Conservation (phyloP, 2,329 filamentous ascomycete species). For the Ascochyta fabae region DNA sequence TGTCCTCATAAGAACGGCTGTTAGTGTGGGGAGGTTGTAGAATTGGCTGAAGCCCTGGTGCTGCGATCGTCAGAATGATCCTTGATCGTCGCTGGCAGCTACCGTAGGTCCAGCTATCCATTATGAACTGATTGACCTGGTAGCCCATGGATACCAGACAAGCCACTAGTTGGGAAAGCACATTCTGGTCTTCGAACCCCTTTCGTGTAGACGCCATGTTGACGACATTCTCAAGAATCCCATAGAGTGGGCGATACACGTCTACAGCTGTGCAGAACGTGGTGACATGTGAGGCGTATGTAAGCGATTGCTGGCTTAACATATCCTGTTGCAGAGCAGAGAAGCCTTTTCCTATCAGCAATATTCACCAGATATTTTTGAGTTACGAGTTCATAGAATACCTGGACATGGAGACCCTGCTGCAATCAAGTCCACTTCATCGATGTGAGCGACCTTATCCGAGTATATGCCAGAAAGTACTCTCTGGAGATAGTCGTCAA, state of each 20-base stretch:
- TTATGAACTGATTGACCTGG: conserved; percentile 70
- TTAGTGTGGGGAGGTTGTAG: conserved; percentile 67
- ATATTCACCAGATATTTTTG: too few relatives aligned
- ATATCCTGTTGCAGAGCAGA: conserved; percentile 67
- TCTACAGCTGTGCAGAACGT: conserved; percentile 78
- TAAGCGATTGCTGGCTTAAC: conserved; percentile 61
- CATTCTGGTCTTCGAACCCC: conserved; percentile 61
- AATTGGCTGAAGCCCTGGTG: conserved; percentile 67
- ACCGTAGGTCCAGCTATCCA: conserved; percentile 74
- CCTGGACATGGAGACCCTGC: conserved; percentile 77
- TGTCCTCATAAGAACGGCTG: conserved; percentile 57
- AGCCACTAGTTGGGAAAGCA: conserved; percentile 76
- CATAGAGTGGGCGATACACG: conserved; percentile 76
- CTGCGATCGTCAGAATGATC: conserved; percentile 74
- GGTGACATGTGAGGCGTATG: conserved; percentile 78
- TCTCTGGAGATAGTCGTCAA: conserved; percentile 69
- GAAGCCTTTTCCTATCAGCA: conserved; percentile 59
- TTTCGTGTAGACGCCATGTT: conserved; percentile 63
- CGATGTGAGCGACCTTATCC: conserved; percentile 62
- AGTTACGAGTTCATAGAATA: not conserved
- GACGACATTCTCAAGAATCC: conserved; percentile 77
- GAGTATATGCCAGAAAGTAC: conserved; percentile 57
- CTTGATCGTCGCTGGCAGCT: conserved; percentile 70
- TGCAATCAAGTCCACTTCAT: conserved; percentile 71
- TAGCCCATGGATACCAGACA: conserved; percentile 78